Evolutionary conservation across 2,329 filamentous ascomycete species (phyloP).

Genomic region (Dothiorella sarmentorum): DNA sequence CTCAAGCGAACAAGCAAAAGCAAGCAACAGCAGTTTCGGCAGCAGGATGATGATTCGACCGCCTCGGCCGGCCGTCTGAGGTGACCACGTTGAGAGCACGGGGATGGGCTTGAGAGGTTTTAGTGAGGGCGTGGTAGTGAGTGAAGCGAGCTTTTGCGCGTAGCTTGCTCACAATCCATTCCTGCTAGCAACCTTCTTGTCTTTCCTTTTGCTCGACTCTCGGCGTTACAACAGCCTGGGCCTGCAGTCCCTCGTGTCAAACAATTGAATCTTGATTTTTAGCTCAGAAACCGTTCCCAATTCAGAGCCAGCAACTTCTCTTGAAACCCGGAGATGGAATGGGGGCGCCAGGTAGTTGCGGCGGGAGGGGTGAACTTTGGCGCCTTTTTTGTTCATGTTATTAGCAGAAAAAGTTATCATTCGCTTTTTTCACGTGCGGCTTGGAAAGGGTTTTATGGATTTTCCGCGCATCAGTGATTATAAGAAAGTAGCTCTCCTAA

Average conservation of each 20-base stretch:
- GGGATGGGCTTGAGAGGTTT: neutral
- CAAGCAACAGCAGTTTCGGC: neutral
- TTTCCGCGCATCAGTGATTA: neutral
- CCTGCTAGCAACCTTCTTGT: neutral
- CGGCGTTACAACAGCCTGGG: neutral
- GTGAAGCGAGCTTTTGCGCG: no score
- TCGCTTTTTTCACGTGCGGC: neutral
- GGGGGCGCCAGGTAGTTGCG: no score
- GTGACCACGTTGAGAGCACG: neutral
- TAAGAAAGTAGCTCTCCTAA: no score
- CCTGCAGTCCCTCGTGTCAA: neutral
- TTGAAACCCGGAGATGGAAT: neutral
- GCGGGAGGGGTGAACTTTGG: no score
- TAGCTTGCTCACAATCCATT: neutral
- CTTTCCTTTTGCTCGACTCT: neutral
- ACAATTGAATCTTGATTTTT: no score
- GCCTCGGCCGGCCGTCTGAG: neutral
- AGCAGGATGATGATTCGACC: slow-evolving; percentile 4
- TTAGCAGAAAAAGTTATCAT: neutral
- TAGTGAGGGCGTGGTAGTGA: neutral
- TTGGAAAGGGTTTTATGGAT: neutral
- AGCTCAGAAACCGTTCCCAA: no score
- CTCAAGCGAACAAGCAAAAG: neutral
- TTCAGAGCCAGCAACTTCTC: no score
- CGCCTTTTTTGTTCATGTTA: neutral